phyloP scores from a whole-genome alignment of 176 grass and related monocot genomes.

The Musa itinerans region DNA sequence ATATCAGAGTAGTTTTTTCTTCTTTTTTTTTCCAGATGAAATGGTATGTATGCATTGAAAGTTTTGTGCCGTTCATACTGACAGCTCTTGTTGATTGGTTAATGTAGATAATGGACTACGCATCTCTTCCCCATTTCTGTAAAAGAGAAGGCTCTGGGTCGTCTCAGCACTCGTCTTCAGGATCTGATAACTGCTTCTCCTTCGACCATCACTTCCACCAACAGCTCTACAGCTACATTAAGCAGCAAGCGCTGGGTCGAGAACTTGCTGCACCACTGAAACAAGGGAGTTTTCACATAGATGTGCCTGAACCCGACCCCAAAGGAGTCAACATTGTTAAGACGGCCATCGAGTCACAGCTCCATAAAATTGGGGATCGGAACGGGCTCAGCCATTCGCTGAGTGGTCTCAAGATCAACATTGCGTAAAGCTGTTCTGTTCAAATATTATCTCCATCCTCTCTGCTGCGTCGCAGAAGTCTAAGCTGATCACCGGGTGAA shows the following conservation, averaged over 20 bases:
- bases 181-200: conserved; percentile 46
- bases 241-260: conserved; percentile 40
- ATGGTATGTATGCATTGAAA: not conserved
- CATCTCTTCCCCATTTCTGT: conserved; percentile 79
- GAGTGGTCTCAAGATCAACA: not conserved
- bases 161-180: conserved; percentile 25
- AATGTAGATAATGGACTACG: conserved; percentile 81
- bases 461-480: not conserved
- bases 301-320: conserved; percentile 58
- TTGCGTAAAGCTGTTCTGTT: not conserved
- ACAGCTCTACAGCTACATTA: conserved; percentile 67
- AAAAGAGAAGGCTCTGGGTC: conserved; percentile 40
- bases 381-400: conserved; percentile 27
- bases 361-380: conserved; percentile 57
- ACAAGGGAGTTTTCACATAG: conserved; percentile 59
- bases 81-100: conserved; percentile 10
- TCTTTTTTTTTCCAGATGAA: no score
- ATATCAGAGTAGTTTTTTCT: no score
- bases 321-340: conserved; percentile 50
- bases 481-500: not conserved
- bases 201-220: conserved; percentile 78
- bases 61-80: not conserved
- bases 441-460: not conserved
- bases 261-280: conserved; percentile 31
- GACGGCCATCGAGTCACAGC: conserved; percentile 50